These are phyloP conservation scores for Paraphoma chrysanthemicola DNA, from an alignment of 2,329 filamentous ascomycete species.

Conservation along the genomic window DNA sequence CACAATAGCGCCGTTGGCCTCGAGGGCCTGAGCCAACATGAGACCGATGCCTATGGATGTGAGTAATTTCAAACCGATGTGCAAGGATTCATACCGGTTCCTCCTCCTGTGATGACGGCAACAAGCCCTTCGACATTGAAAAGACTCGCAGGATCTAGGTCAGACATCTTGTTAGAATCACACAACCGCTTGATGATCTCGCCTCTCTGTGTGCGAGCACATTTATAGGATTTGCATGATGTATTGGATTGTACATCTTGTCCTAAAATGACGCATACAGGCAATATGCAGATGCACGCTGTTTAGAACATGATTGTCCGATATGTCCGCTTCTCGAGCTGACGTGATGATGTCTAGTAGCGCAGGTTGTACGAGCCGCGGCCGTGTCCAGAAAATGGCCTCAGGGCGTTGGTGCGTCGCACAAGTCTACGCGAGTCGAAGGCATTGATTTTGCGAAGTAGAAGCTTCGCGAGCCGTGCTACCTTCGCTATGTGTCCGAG, in stretches of 20 bases:
- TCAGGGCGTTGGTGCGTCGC: too few relatives aligned
- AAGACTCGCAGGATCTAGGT: slow-evolving; percentile 11
- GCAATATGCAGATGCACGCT: background rate
- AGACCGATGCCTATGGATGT: slow-evolving; percentile 20
- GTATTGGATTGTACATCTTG: too few relatives aligned
- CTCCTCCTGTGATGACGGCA: slow-evolving; percentile 28
- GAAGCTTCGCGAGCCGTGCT: too few relatives aligned
- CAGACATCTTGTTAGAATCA: slow-evolving; percentile 12
- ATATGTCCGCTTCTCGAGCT: background rate
- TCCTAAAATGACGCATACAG: too few relatives aligned
- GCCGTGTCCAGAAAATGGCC: too few relatives aligned
- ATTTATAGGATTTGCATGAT: background rate
- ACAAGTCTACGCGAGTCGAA: too few relatives aligned
- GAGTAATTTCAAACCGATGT: background rate
- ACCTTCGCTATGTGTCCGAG: too few relatives aligned
- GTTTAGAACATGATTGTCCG: background rate
- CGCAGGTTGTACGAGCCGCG: too few relatives aligned
- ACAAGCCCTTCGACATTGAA: slow-evolving; percentile 26
- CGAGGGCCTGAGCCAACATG: slow-evolving; percentile 27
- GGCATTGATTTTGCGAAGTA: too few relatives aligned
- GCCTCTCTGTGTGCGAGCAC: background rate
- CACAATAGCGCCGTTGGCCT: slow-evolving; percentile 25
- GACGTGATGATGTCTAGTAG: background rate
- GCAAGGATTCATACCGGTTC: slow-evolving; percentile 11
- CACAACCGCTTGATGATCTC: too few relatives aligned